These are phyloP conservation scores for Taxawa tesnikishii DNA, from an alignment of 2,329 filamentous ascomycete species.

Conservation along the genomic window DNA sequence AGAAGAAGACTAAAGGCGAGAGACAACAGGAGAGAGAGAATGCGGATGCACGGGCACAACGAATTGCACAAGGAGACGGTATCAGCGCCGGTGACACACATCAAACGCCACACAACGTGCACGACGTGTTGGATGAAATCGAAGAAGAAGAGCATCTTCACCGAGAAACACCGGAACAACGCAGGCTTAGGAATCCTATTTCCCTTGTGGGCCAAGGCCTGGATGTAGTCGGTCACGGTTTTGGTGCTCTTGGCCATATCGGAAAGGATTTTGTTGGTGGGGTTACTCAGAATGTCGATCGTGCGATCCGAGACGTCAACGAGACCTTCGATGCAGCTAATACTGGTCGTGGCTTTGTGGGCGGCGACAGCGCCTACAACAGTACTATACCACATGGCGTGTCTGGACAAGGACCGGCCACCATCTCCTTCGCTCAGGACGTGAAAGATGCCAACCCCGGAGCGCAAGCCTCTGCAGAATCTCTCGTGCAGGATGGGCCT, in stretches of 20 bases:
- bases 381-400: neutral
- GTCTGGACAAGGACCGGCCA: neutral
- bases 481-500: too few relatives aligned
- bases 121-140: conserved; percentile 15
- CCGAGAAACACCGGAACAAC: conserved; percentile 10
- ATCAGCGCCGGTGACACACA: conserved; percentile 19
- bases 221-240: conserved; percentile 28
- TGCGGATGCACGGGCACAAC: conserved; percentile 16
- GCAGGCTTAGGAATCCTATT: conserved; percentile 16
- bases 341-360: conserved; percentile 7
- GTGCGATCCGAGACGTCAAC: conserved; percentile 25
- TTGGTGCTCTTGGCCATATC: conserved; percentile 39
- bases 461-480: too few relatives aligned
- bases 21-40: conserved; percentile 39
- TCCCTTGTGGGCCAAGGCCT: conserved; percentile 32
- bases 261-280: conserved; percentile 28
- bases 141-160: conserved; percentile 10
- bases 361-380: neutral
- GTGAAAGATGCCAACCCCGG: too few relatives aligned
- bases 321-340: conserved; percentile 8
- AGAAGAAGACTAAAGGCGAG: conserved; percentile 44
- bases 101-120: conserved; percentile 15
- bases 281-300: conserved; percentile 25
- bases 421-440: too few relatives aligned
- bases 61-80: conserved; percentile 17